Evolutionary conservation across 352 stramenopile species (phyloP).

Genomic region (Phytophthora fragariaefolia): DNA sequence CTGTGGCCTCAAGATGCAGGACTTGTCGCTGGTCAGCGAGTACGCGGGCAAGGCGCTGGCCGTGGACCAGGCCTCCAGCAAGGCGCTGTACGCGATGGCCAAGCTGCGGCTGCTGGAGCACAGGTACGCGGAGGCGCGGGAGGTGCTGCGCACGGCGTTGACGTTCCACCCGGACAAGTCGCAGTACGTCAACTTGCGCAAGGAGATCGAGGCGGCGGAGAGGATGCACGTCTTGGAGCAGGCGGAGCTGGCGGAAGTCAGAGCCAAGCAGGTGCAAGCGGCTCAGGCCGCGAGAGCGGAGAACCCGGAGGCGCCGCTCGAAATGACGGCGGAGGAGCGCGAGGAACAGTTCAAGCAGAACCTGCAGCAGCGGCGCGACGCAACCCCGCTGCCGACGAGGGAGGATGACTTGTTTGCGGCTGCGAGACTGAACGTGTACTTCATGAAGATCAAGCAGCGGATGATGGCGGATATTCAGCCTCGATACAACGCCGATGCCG

Average conservation of each 20-base stretch:
- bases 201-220: slow-evolving; percentile 51
- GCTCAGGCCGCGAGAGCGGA: slow-evolving; percentile 11
- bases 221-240: slow-evolving; percentile 37
- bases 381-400: slow-evolving; percentile 49
- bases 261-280: slow-evolving; percentile 35
- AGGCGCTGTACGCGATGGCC: slow-evolving; percentile 75
- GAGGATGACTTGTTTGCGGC: slow-evolving; percentile 75
- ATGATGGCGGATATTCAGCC: slow-evolving; percentile 57
- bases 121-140: slow-evolving; percentile 52
- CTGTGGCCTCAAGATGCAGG: slow-evolving; percentile 74
- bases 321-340: slow-evolving; percentile 42
- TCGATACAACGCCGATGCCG: slow-evolving; percentile 52
- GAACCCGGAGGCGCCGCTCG: slow-evolving; percentile 9
- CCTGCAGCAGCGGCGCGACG: slow-evolving; percentile 41
- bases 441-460: slow-evolving; percentile 67
- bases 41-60: slow-evolving; percentile 67
- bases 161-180: slow-evolving; percentile 49
- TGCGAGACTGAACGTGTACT: slow-evolving; percentile 63
- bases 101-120: slow-evolving; percentile 76
- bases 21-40: slow-evolving; percentile 57
- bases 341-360: slow-evolving; percentile 48
- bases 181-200: slow-evolving; percentile 54
- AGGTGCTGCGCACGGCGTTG: slow-evolving; percentile 48
- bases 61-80: slow-evolving; percentile 51
- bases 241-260: slow-evolving; percentile 41